phyloP scores from a whole-genome alignment of 441 rosid genomes.

The Arabidopsis hybrid region DNA sequence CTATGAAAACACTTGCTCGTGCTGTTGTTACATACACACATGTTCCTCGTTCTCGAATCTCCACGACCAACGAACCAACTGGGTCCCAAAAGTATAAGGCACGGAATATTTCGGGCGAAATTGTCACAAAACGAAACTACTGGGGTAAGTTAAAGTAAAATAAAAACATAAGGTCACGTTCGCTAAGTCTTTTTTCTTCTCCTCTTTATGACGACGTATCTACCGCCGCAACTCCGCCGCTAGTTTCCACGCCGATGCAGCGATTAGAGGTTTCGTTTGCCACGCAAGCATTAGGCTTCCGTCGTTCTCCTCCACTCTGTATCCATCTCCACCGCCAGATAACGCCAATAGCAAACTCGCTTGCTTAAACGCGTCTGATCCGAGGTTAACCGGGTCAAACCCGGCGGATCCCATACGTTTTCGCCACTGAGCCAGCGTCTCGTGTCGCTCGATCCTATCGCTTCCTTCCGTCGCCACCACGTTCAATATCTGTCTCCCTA shows the following conservation, averaged over 20 bases:
- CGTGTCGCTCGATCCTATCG: constrained; percentile 69
- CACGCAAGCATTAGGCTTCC: constrained; percentile 81
- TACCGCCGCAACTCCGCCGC: constrained; percentile 32
- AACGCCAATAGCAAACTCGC: constrained; percentile 75
- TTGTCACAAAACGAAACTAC: constrained; percentile 26
- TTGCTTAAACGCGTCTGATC: constrained; percentile 81
- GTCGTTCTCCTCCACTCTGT: constrained; percentile 69
- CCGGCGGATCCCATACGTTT: constrained; percentile 59
- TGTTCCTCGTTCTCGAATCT: constrained; percentile 35
- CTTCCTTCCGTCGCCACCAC: constrained; percentile 68
- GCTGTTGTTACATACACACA: constrained; percentile 9
- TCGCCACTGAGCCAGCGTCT: constrained; percentile 70
- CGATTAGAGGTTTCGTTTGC: constrained; percentile 79
- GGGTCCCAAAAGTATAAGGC: constrained; percentile 1
- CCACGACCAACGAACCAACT: background rate
- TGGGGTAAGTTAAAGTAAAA: constrained; percentile 12
- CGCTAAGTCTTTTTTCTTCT: background rate
- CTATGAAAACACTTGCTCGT: constrained; percentile 2
- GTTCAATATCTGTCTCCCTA: constrained; percentile 69
- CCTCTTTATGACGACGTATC: constrained; percentile 11
- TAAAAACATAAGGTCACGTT: constrained; percentile 18
- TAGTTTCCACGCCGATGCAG: constrained; percentile 85
- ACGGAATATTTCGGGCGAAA: background rate
- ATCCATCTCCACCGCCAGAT: constrained; percentile 69
- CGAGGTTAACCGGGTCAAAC: constrained; percentile 62